Evolutionary conservation across 139 green algal species (phyloP).

Genomic region (Chlamydomonas sphaeroides): DNA sequence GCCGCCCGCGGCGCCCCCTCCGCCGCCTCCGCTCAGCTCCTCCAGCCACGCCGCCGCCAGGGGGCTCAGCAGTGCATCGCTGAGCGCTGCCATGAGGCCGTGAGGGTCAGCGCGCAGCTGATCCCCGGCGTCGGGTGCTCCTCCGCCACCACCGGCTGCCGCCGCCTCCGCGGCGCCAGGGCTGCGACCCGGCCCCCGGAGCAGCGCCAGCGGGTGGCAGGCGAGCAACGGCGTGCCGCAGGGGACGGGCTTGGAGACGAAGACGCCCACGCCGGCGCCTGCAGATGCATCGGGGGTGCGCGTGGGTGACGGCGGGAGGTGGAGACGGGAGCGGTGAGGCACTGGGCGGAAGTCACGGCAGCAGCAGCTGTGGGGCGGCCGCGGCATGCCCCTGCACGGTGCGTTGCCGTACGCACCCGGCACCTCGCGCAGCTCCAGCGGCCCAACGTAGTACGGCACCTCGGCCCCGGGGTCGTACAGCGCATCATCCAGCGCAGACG

Average conservation of each 20-base stretch:
- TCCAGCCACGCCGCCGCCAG: conserved; percentile 20
- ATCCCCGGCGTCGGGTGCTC: too few relatives aligned
- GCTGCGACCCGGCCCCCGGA: neutral
- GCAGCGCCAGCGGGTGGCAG: conserved; percentile 13
- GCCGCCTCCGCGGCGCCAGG: too few relatives aligned
- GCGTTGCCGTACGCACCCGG: neutral
- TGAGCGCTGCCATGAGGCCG: neutral
- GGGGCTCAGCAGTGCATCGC: neutral
- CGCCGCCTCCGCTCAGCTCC: neutral
- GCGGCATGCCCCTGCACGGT: too few relatives aligned
- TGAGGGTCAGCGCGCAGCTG: too few relatives aligned
- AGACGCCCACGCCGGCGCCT: conserved; percentile 24
- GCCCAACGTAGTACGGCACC: conserved; percentile 20
- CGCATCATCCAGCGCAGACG: neutral
- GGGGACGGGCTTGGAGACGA: neutral
- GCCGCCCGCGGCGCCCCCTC: too few relatives aligned
- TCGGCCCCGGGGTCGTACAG: neutral
- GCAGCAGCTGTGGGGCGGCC: too few relatives aligned
- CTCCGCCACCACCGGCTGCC: too few relatives aligned
- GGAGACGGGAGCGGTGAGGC: too few relatives aligned
- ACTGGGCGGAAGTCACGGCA: too few relatives aligned
- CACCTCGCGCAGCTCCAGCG: conserved; percentile 26
- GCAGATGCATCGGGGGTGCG: too few relatives aligned
- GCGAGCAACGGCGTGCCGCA: neutral
- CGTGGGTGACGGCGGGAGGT: too few relatives aligned